These are phyloP conservation scores for Fusarium sp. DNA, from an alignment of 2,329 filamentous ascomycete genomes.

Conservation along the genomic window DNA sequence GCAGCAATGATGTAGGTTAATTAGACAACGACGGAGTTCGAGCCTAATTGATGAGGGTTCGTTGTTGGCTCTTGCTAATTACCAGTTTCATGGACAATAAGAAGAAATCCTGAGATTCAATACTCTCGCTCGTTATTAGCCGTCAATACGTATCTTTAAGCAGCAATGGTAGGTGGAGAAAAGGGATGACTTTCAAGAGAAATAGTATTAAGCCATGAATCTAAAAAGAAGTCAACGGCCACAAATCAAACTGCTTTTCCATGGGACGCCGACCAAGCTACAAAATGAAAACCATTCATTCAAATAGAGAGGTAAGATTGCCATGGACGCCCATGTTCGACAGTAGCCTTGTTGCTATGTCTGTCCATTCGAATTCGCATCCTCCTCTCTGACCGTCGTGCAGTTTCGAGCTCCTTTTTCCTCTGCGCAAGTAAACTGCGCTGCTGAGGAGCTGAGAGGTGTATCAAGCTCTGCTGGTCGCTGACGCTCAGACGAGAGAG, in stretches of 20 bases:
- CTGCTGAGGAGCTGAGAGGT: slow-evolving; percentile 31
- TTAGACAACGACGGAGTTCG: no score
- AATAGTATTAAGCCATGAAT: not conserved
- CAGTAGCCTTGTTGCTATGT: slow-evolving; percentile 27
- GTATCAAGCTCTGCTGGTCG: slow-evolving; percentile 36
- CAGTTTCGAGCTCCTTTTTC: slow-evolving; percentile 29
- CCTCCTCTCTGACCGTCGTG: slow-evolving; percentile 7
- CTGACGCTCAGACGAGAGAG: slow-evolving; percentile 11
- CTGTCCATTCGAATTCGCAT: slow-evolving; percentile 21
- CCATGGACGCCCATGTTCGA: slow-evolving; percentile 7
- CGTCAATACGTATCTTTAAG: not conserved
- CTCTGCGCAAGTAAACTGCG: slow-evolving; percentile 15
- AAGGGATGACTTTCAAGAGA: not conserved
- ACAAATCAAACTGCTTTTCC: not conserved
- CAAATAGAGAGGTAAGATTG: not conserved
- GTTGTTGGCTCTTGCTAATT: no score
- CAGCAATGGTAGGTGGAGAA: not conserved
- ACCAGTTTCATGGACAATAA: no score
- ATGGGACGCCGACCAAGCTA: not conserved
- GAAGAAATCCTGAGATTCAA: not conserved
- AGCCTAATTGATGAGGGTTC: no score
- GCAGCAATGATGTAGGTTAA: not conserved
- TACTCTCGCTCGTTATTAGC: not conserved
- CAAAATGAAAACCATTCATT: not conserved
- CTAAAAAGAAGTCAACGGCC: not conserved